Base-by-base conservation (phyloP, 1,284 basidiomycete genomes). In the Ceratobasidium sp. region DNA sequence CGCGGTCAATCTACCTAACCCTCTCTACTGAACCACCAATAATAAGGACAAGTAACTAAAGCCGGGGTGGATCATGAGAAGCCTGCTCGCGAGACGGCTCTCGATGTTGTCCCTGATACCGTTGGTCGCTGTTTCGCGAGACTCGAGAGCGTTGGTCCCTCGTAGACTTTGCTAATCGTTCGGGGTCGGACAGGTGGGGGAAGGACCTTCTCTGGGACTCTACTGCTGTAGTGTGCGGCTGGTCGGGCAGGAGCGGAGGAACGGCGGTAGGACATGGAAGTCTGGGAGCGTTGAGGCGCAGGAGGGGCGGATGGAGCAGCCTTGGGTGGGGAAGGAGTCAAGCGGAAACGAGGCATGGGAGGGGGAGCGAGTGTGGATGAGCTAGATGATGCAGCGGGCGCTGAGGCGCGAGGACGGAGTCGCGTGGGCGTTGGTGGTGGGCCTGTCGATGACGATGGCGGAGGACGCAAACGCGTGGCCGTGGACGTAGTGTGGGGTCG, bases 131-230 rank as follows among this genome's bases (percentile, higher is more conserved):
- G 63, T 23, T 67, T 67, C n/a, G 63, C 63, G n/a, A 67, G 49
- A 30, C 63, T 67, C 63, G 63, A 38, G 41, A 55, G 6, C 4
- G 63, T 67, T 9, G 63, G 63, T 1, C 63, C 63, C 35, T 67
- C 63, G 63, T 67, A 67, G 32, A 67, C 50, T 67, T 67, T 67
- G 35, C 63, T 67, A 23, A 67, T 55, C 41, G 63, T 35, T 21
- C 63, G 47, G 26, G 63, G 63, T 1, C 63, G 47, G 32, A 67
- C 50, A 13, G 50, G 63, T 1, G 63, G 63, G 28, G 63, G 63
- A 18, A 67, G 18, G 13, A 67, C 63, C 49, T 54, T 67, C n/a
- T 52, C 63, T 11, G 63, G 63, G 49, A 67, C 21, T 35, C 55
- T 67, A 32, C n/a, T 41, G 50, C 63, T 67, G 46, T 54, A 43